phyloP scores from a whole-genome alignment of 768 basidiomycete genomes.

The Lactarius hatsudake region DNA sequence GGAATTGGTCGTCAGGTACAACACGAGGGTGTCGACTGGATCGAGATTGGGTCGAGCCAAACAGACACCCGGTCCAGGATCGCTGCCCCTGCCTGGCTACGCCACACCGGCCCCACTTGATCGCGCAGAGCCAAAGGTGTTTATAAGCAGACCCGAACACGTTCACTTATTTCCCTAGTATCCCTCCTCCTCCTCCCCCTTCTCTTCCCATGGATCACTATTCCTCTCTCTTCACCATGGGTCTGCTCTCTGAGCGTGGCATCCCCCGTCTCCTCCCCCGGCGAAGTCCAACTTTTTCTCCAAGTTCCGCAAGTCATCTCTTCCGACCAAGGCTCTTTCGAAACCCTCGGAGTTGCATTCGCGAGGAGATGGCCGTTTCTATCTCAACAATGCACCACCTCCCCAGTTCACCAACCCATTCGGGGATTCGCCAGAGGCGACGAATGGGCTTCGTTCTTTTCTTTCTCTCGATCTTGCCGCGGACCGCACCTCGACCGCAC shows the following conservation, averaged over 20 bases:
- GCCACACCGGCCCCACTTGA: not conserved
- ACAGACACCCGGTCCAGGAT: not conserved
- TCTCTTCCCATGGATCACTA: conserved; percentile 21
- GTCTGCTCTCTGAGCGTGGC: conserved; percentile 23
- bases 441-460: conserved; percentile 47
- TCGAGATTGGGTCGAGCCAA: not conserved
- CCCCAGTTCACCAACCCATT: conserved; percentile 25
- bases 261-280: conserved; percentile 21
- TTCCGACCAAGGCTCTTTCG: conserved; percentile 13
- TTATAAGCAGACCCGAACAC: not conserved
- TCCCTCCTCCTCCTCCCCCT: not conserved
- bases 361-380: not conserved
- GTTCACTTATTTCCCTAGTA: not conserved
- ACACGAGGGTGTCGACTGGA: not conserved
- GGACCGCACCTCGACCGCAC: conserved; percentile 41
- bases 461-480: conserved; percentile 69
- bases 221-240: conserved; percentile 26
- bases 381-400: not conserved
- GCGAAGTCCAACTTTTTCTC: conserved; percentile 7
- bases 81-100: not conserved
- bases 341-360: not conserved
- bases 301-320: conserved; percentile 27
- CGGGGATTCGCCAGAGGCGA: not conserved
- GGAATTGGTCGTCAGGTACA: not conserved
- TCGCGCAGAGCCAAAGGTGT: not conserved